These are phyloP conservation scores for Stemphylium lycopersici DNA, from an alignment of 2,329 filamentous ascomycete genomes.

Conservation along the genomic window DNA sequence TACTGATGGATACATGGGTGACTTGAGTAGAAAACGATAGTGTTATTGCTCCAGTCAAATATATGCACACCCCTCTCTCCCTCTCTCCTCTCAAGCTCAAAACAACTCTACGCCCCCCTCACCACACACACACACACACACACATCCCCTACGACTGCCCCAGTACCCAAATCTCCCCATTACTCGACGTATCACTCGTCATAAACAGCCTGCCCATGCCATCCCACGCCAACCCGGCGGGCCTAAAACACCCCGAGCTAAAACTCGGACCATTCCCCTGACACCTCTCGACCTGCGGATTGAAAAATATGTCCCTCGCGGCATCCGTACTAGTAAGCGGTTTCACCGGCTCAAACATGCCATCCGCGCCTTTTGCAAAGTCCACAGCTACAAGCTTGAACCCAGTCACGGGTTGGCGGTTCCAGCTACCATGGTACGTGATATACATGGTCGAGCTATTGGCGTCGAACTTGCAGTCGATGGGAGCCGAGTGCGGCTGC, in stretches of 20 bases:
- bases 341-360: conserved; percentile 49
- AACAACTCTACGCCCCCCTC: too few relatives aligned
- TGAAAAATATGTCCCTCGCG: conserved; percentile 62
- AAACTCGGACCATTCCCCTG: conserved; percentile 48
- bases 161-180: conserved; percentile 42
- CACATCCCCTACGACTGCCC: conserved; percentile 30
- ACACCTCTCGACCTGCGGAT: conserved; percentile 59
- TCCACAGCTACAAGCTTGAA: conserved; percentile 57
- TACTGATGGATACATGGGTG: too few relatives aligned
- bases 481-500: conserved; percentile 71
- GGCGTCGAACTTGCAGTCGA: conserved; percentile 71
- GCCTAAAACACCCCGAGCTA: conserved; percentile 62
- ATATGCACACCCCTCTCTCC: neutral
- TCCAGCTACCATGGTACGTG: conserved; percentile 74
- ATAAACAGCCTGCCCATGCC: conserved; percentile 63
- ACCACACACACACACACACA: neutral
- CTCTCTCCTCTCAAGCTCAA: neutral
- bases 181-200: conserved; percentile 44
- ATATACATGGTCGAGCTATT: conserved; percentile 66
- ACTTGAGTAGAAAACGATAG: neutral
- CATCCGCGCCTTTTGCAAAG: conserved; percentile 50
- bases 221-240: conserved; percentile 62
- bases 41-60: neutral
- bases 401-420: conserved; percentile 55
- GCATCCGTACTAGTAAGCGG: conserved; percentile 55